phyloP scores from a whole-genome alignment of 164 flowering plant species.

The Tetracentron sinense region DNA sequence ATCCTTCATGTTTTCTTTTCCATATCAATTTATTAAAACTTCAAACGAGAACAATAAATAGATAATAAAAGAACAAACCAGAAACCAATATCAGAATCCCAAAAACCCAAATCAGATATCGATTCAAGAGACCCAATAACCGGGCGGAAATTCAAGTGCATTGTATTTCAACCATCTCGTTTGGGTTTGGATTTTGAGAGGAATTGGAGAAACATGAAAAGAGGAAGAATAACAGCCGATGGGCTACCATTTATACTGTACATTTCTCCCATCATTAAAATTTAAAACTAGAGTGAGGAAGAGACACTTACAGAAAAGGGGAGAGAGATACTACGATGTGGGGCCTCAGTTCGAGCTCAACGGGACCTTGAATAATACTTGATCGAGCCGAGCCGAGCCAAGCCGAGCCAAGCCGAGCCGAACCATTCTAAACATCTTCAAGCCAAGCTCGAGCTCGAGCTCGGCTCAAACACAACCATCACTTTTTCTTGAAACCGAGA shows the following conservation, averaged over 20 bases:
- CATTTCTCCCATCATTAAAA: no score
- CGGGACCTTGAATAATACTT: no score
- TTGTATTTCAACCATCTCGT: slow-evolving; percentile 17
- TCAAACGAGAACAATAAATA: slow-evolving; percentile 6
- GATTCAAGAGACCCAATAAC: slow-evolving; percentile 14
- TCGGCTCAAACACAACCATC: no score
- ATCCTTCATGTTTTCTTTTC: slow-evolving; percentile 25
- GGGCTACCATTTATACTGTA: slow-evolving; percentile 20
- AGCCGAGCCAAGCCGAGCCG: no score
- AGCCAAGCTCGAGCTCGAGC: no score
- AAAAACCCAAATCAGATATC: slow-evolving; percentile 21
- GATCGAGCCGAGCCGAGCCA: no score
- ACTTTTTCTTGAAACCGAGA: no score
- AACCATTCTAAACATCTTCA: no score
- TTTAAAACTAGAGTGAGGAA: no score
- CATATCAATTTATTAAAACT: slow-evolving; percentile 1
- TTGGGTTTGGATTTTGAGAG: slow-evolving; percentile 12
- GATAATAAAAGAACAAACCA: background rate
- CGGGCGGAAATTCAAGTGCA: slow-evolving; percentile 22
- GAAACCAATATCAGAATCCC: slow-evolving; percentile 13
- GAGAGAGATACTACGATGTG: no score
- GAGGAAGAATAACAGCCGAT: slow-evolving; percentile 14
- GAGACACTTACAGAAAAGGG: no score
- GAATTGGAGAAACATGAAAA: slow-evolving; percentile 37
- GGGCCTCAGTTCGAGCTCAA: no score